Evolutionary conservation across 805 yeast species (phyloP).

Genomic region (Spathaspora boniae): DNA sequence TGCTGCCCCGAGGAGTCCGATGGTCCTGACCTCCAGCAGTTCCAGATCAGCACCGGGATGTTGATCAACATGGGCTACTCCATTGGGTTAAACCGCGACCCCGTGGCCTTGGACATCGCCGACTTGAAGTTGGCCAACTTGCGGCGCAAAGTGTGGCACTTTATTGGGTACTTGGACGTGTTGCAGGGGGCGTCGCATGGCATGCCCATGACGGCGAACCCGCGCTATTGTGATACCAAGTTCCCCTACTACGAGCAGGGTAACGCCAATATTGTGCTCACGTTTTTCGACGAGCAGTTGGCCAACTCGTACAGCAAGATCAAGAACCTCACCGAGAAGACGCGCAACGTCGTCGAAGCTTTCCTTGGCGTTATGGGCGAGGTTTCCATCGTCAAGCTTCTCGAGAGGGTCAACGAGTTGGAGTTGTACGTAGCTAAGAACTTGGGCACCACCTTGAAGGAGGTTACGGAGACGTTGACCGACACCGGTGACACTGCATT

Average conservation of each 20-base stretch:
- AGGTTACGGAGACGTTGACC: conserved; percentile 3
- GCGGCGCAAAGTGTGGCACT: conserved; percentile 59
- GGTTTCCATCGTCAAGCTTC: conserved; percentile 34
- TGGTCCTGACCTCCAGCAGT: conserved; percentile 33
- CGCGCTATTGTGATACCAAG: conserved; percentile 47
- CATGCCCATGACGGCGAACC: conserved; percentile 38
- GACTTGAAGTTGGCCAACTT: conserved; percentile 35
- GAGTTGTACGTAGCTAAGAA: conserved; percentile 26
- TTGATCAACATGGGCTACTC: conserved; percentile 36
- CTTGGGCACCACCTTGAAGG: conserved; percentile 1
- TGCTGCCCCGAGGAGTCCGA: conserved; percentile 40
- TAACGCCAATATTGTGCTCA: conserved; percentile 33
- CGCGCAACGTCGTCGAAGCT: conserved; percentile 30
- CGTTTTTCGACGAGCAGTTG: conserved; percentile 39
- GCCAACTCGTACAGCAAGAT: conserved; percentile 27
- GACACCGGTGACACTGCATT: conserved; percentile 1
- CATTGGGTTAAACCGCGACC: conserved; percentile 40
- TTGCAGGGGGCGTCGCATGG: conserved; percentile 47
- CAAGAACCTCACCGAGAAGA: conserved; percentile 22
- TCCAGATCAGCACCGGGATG: conserved; percentile 22
- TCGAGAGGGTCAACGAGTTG: conserved; percentile 28
- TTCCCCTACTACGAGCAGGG: conserved; percentile 41
- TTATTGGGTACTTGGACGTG: conserved; percentile 43
- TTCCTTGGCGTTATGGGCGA: conserved; percentile 38
- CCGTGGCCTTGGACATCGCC: conserved; percentile 23